Conservation (phyloP, 2,329 filamentous ascomycete genomes). For the Epichloe scottii region DNA sequence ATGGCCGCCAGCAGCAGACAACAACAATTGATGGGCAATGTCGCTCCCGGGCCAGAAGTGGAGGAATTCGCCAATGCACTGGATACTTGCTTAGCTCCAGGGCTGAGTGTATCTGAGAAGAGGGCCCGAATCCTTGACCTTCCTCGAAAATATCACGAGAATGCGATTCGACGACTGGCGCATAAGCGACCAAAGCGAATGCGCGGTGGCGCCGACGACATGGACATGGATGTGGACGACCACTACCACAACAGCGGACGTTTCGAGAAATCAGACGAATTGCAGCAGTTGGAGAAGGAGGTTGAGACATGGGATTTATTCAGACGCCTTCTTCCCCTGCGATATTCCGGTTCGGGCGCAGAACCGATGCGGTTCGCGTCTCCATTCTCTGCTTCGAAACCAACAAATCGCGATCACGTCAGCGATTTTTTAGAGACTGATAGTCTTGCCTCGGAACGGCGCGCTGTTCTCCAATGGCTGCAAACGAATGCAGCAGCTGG, state of each 20-base stretch:
- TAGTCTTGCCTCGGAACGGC: slow-evolving; percentile 62
- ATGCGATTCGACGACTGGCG: slow-evolving; percentile 27
- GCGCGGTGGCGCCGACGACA: slow-evolving; percentile 28
- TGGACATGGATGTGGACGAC: slow-evolving; percentile 46
- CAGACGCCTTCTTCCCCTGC: slow-evolving; percentile 57
- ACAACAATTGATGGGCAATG: slow-evolving; percentile 14
- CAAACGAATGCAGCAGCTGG: slow-evolving; percentile 62
- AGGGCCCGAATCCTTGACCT: slow-evolving; percentile 57
- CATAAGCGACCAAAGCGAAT: slow-evolving; percentile 17
- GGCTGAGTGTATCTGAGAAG: slow-evolving; percentile 37
- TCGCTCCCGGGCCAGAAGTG: slow-evolving; percentile 66
- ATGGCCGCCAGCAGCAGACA: slow-evolving; percentile 3
- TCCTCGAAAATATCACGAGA: slow-evolving; percentile 41
- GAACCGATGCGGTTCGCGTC: slow-evolving; percentile 20
- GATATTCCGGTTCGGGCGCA: slow-evolving; percentile 35
- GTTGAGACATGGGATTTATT: slow-evolving; percentile 85
- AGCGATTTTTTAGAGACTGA: slow-evolving; percentile 64
- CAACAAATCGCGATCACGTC: slow-evolving; percentile 19
- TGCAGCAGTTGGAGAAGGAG: slow-evolving; percentile 60
- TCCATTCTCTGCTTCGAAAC: slow-evolving; percentile 16
- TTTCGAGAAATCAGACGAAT: slow-evolving; percentile 11
- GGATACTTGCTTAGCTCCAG: slow-evolving; percentile 54
- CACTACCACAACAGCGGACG: not conserved
- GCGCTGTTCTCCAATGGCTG: slow-evolving; percentile 74
- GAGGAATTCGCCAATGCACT: slow-evolving; percentile 76